Conservation (phyloP, 1,284 basidiomycete species). For the Kalmanozyma brasiliensis region DNA sequence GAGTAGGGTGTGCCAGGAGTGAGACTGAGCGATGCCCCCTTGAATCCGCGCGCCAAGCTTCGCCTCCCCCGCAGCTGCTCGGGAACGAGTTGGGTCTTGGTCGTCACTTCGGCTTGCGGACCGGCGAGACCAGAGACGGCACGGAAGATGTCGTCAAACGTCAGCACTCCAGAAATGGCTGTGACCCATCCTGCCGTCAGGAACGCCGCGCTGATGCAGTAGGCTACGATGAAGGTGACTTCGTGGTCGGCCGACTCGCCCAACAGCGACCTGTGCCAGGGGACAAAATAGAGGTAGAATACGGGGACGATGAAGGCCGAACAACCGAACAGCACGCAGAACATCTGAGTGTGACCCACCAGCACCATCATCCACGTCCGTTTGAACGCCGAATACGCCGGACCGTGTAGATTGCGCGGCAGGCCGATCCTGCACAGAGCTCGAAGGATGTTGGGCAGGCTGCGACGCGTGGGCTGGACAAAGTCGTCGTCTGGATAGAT, state of each 20-base stretch:
- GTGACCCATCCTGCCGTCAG: constrained; percentile 12
- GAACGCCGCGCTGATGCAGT: constrained; percentile 8
- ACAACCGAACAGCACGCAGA: not conserved
- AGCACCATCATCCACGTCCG: constrained; percentile 21
- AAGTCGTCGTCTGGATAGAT: not conserved
- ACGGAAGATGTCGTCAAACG: constrained; percentile 16
- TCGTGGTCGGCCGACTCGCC: constrained; percentile 1
- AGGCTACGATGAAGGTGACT: constrained; percentile 10
- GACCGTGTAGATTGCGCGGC: constrained; percentile 1
- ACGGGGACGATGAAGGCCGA: not conserved
- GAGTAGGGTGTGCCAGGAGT: too few relatives aligned
- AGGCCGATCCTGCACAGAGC: constrained; percentile 2
- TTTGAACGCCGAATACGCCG: constrained; percentile 8
- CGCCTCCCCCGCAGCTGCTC: too few relatives aligned
- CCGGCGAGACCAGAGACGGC: constrained; percentile 4
- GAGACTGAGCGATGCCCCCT: too few relatives aligned
- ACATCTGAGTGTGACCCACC: constrained; percentile 7
- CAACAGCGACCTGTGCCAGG: not conserved
- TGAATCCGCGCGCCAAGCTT: too few relatives aligned
- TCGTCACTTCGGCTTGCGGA: too few relatives aligned
- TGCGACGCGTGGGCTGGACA: constrained; percentile 2
- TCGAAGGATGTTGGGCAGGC: not conserved
- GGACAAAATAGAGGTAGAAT: constrained; percentile 2
- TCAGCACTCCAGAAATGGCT: constrained; percentile 3
- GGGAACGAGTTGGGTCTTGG: too few relatives aligned